Evolutionary conservation across 163 green algal species (phyloP), one percentile per base, ranked within the genome.

Genomic region (Chlamydomonas reinhardtii): DNA sequence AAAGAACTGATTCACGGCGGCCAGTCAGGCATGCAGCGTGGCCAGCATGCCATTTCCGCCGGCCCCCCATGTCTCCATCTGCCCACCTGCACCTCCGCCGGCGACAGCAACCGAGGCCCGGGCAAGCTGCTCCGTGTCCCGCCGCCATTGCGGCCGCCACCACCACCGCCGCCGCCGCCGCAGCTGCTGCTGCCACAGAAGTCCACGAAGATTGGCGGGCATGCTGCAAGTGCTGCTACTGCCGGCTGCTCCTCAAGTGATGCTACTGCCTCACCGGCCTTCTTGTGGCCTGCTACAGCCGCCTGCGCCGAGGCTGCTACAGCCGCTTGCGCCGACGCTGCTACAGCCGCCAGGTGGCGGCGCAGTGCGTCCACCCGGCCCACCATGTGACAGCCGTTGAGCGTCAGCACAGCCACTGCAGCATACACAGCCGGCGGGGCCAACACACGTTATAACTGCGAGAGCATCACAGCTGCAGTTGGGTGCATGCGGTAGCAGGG

Each of bases 331-430:
- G 14, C 19, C 2, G 6, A 15, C 12, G 27, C 29, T 59, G 65
- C 34, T 24, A 73, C 56, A 15, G 5, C 81, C 81, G 17, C 14
- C 69, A 86, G 15, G 39, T 86, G 81, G 9, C 4, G 22, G 29
- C 19, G 8, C 54, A 86, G 81, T 0, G 16, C 16, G 70, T 86
- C 81, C 37, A 68, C 15, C 4, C 82, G 72, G 12, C 72, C 82
- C 82, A 82, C 22, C 59, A 87, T 32, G 61, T 70, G 39, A 39
- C 82, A 87, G n/a, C 72, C 82, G 48, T 81, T 43, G 37, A 87
- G 22, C 16, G 34, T 69, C 24, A 87, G 37, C n/a, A 87, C 61
- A 5, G 48, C 82, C 2, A 86, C 81, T 86, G 59, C 16, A 17
- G n/a, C 39, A 48, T 8, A 48, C 39, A 8, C 39, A 48, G 8